A percentile compares a stretch with the other conserved stretches of the same genome.
Evolutionary conservation across 1,139 yeast genomes (phyloP).

Genomic region (Geotrichum citri-aurantii): DNA sequence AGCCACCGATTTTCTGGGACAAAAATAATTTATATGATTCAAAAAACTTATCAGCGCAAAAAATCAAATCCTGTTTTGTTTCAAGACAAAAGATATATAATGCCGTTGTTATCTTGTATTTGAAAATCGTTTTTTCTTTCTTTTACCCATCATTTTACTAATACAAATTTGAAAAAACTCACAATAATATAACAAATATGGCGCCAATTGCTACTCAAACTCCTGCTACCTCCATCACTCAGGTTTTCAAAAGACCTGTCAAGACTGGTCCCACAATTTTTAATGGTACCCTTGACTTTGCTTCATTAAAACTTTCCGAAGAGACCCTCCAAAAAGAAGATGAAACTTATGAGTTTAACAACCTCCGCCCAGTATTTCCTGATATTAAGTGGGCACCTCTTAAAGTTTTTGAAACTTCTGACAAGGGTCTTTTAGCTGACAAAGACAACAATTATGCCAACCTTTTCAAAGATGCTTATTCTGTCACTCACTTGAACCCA

Average conservation of each 20-base stretch:
- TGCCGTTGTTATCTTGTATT: neutral
- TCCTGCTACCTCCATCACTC: neutral
- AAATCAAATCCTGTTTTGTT: neutral
- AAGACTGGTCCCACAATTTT: neutral
- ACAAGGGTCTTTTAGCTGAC: constrained; percentile 19
- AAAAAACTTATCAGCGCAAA: too few relatives aligned
- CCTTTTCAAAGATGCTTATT: constrained; percentile 44
- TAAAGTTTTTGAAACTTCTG: constrained; percentile 22
- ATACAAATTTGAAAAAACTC: neutral
- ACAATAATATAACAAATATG: constrained; percentile 6
- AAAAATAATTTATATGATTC: neutral
- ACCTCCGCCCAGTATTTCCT: constrained; percentile 32
- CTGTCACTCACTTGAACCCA: constrained; percentile 46
- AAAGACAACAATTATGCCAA: constrained; percentile 38
- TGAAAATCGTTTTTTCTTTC: neutral
- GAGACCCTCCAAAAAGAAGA: constrained; percentile 1
- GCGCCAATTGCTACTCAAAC: constrained; percentile 12
- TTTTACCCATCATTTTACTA: neutral
- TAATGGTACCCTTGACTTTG: constrained; percentile 2
- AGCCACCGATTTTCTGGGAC: neutral
- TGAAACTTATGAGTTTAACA: constrained; percentile 2
- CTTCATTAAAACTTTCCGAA: neutral
- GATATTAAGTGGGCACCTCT: constrained; percentile 30
- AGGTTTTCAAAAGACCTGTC: neutral
- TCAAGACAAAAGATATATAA: neutral